Evolutionary conservation across 768 basidiomycete species (phyloP).

Genomic region (Trametopsis cervina): DNA sequence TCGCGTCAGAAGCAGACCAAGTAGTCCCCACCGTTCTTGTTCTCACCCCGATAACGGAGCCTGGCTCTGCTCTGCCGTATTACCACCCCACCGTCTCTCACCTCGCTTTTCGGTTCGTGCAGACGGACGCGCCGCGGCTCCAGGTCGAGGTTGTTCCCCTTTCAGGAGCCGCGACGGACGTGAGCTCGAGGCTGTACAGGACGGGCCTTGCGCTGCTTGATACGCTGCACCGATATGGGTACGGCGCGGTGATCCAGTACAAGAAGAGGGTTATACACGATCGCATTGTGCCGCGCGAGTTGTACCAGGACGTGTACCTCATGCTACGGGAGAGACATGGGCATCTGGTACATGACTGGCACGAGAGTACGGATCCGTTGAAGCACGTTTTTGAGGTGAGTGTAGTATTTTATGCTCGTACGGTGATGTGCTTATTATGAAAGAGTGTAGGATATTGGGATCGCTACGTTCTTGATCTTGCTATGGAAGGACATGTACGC

Average conservation of each 20-base stretch:
- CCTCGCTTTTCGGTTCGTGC: conserved; percentile 74
- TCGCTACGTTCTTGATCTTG: conserved; percentile 88
- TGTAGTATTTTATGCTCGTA: background rate
- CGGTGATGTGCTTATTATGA: too few relatives aligned
- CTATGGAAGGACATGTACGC: conserved; percentile 77
- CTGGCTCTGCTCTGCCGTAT: conserved; percentile 58
- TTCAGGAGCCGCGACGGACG: conserved; percentile 36
- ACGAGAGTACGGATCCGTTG: conserved; percentile 75
- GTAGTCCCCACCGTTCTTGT: conserved; percentile 34
- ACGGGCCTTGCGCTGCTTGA: conserved; percentile 79
- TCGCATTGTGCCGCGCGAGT: conserved; percentile 62
- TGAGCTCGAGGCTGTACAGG: conserved; percentile 64
- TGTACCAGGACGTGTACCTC: conserved; percentile 88
- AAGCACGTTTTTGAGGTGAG: conserved; percentile 88
- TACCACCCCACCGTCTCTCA: conserved; percentile 83
- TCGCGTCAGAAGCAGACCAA: conserved; percentile 24
- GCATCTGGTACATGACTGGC: conserved; percentile 67
- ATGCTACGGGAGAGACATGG: conserved; percentile 81
- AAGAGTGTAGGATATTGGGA: conserved; percentile 82
- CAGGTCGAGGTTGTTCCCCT: conserved; percentile 54
- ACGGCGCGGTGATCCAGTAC: conserved; percentile 76
- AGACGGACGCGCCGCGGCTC: conserved; percentile 26
- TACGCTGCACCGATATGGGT: conserved; percentile 81
- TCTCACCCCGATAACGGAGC: conserved; percentile 48
- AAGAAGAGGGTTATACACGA: conserved; percentile 86